Base-by-base conservation (phyloP, 257 asterid species). In the Solanum arcanum region DNA sequence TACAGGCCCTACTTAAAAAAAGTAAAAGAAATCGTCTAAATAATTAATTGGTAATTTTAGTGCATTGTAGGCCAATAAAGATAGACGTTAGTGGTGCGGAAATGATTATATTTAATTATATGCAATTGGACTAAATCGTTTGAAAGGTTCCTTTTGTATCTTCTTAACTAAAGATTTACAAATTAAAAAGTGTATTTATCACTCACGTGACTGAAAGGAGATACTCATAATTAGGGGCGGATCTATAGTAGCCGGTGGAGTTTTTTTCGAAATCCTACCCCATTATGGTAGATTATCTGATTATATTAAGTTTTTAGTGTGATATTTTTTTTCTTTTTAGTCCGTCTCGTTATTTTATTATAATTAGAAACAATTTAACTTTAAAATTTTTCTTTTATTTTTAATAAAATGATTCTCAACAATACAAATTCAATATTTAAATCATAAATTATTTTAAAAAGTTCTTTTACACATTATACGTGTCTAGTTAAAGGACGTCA, bases 1-100 rank as follows among this genome's bases (percentile, higher is more conserved):
- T 83, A 83, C 25, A 27, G 83, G 85, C 27, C 90, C 91, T 86
- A 89, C 89, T 15, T 29, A 23, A 20, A 37, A 37, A 56, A 88
- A 78, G 39, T 37, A 37, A 89, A 56, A 2, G 20, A 18, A 83
- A 80, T 64, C 80, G 72, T 77, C 60, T 70, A 76, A 37, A 39
- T 52, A 37, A 39, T 74, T 64, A 88, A 78, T 87, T 83, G 90
- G 82, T 37, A 72, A 78, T 29, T 68, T 14, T 80, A 84, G 78
- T 46, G 15, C 31, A 84, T 62, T 84, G 20, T 84, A 46, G 87
- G 80, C 66, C 80, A 84, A 66, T 80, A 52, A 47, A 47, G 44
- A 66, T 84, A 42, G 12, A 10, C 70, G 59, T n/a, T 41, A 62
- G 88, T 87, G 90, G 89, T 29, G 27, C 29, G 39, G 7, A 35